These are phyloP conservation scores for Austroboletus novae-zelandiae DNA, from an alignment of 1,284 basidiomycete species.

Conservation along the genomic window DNA sequence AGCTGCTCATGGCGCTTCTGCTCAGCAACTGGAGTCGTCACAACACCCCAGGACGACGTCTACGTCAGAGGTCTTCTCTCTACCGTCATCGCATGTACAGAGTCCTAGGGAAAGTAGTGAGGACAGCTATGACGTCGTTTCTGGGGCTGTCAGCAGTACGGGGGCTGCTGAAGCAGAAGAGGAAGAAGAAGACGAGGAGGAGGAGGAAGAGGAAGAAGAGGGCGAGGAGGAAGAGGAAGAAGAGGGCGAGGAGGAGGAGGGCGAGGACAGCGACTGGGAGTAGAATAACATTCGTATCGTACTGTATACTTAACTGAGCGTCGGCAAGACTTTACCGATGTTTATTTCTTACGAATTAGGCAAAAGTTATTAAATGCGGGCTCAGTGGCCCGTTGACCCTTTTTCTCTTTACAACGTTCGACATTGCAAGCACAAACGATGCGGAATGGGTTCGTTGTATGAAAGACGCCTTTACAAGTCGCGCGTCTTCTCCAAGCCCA, in stretches of 20 bases:
- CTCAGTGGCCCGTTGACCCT: neutral
- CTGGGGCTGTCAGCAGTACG: constrained; percentile 42
- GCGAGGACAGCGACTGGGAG: constrained; percentile 72
- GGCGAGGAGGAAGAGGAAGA: constrained; percentile 42
- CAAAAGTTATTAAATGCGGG: neutral
- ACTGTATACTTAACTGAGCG: neutral
- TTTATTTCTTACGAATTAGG: constrained; percentile 5
- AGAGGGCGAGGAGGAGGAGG: constrained; percentile 40
- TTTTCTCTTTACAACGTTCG: neutral
- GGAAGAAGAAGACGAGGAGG: constrained; percentile 33
- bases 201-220: constrained; percentile 33
- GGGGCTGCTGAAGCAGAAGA: constrained; percentile 30
- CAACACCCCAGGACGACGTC: constrained; percentile 25
- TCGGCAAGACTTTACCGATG: neutral
- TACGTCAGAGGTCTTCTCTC: constrained; percentile 18
- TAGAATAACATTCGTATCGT: constrained; percentile 21
- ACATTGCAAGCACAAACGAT: constrained; percentile 12
- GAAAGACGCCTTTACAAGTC: constrained; percentile 26
- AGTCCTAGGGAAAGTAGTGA: constrained; percentile 66
- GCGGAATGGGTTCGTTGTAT: constrained; percentile 28
- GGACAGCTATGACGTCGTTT: constrained; percentile 71
- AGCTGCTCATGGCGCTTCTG: constrained; percentile 12
- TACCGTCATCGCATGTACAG: constrained; percentile 34
- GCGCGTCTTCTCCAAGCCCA: constrained; percentile 22
- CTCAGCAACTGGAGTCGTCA: constrained; percentile 17